Percentiles rank a stretch among this genome's conserved stretches.
Evolutionary conservation across 257 asterid genomes (phyloP).

Genomic region (Solanum infundibuliforme): DNA sequence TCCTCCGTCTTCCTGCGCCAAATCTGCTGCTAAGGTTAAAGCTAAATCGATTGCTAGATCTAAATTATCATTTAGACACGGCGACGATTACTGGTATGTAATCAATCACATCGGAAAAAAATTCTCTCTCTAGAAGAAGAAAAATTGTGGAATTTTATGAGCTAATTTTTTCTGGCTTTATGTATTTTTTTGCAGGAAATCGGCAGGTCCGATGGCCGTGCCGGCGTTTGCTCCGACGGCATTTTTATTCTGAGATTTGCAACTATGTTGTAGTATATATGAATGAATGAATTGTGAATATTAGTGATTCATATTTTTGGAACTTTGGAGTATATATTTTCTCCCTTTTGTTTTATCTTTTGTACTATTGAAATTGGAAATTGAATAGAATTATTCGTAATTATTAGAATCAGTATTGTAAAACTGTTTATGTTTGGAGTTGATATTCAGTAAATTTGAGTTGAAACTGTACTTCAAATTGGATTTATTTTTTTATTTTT

Average conservation of each 20-base stretch:
- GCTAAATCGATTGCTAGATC: constrained; percentile 12
- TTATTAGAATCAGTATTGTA: not conserved
- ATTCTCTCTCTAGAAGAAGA: not conserved
- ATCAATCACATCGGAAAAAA: not conserved
- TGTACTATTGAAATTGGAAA: not conserved
- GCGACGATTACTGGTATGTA: constrained; percentile 18
- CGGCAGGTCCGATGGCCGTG: constrained; percentile 8
- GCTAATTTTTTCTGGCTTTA: not conserved
- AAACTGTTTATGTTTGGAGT: not conserved
- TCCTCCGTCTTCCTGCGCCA: not conserved
- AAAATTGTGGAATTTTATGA: not conserved
- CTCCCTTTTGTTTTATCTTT: not conserved
- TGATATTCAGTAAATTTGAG: not conserved
- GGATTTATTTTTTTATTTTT: not conserved
- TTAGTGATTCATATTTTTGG: not conserved
- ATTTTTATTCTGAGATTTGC: constrained; percentile 18
- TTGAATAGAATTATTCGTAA: not conserved
- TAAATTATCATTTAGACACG: not conserved
- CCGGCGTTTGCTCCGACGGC: constrained; percentile 40
- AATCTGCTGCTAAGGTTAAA: constrained; percentile 1
- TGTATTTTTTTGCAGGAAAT: constrained; percentile 18
- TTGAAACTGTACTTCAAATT: not conserved
- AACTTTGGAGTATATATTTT: not conserved
- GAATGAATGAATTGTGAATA: not conserved
- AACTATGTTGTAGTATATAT: not conserved